These are phyloP conservation scores for Bruguiera sexangula DNA, from an alignment of 345 rosid genomes.

Conservation along the genomic window DNA sequence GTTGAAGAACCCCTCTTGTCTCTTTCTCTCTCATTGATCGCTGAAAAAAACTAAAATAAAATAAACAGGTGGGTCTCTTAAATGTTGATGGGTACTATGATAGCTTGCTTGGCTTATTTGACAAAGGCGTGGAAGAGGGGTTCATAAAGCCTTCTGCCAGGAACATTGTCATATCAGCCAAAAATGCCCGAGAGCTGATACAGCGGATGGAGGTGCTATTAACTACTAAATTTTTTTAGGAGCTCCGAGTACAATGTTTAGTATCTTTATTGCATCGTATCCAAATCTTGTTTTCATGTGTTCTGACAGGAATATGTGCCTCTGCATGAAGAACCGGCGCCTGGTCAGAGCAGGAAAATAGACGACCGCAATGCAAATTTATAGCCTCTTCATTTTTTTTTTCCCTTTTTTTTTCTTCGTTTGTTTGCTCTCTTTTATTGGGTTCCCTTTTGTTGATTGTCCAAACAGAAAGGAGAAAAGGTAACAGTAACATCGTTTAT, in stretches of 20 bases:
- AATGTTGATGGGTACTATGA: conserved; percentile 57
- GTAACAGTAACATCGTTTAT: too few relatives aligned
- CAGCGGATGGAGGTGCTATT: conserved; percentile 43
- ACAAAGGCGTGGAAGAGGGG: conserved; percentile 59
- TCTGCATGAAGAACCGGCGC: conserved; percentile 36
- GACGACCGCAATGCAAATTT: conserved; percentile 6
- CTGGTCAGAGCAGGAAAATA: conserved; percentile 27
- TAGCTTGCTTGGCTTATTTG: conserved; percentile 48
- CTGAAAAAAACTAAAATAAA: neutral
- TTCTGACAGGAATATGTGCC: conserved; percentile 46
- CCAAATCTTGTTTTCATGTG: neutral
- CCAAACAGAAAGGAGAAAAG: neutral
- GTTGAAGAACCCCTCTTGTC: neutral
- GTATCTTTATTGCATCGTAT: neutral
- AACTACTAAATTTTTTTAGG: neutral
- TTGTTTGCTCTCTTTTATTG: neutral
- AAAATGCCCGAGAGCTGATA: conserved; percentile 35
- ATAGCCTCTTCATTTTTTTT: neutral
- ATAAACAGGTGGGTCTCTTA: conserved; percentile 43
- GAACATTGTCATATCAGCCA: conserved; percentile 44
- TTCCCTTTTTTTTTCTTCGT: too few relatives aligned
- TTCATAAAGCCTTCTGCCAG: conserved; percentile 43
- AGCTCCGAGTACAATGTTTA: neutral
- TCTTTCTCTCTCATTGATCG: neutral
- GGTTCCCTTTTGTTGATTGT: neutral